Evolutionary conservation across 805 yeast species (phyloP).

Genomic region (Myxozyma neotropica): DNA sequence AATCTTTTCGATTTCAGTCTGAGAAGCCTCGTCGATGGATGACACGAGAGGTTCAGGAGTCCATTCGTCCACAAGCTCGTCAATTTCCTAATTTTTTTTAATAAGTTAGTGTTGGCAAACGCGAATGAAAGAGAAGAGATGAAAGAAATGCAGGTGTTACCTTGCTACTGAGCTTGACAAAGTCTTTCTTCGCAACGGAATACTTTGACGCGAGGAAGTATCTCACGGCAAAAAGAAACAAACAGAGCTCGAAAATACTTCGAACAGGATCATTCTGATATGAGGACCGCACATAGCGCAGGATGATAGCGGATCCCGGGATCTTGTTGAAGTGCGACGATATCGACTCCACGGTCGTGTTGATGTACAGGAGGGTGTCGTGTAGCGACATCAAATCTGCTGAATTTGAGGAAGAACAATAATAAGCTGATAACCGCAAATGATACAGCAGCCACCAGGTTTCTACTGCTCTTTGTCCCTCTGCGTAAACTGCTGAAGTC

Average conservation of each 20-base stretch:
- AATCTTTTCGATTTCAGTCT: slow-evolving; percentile 63
- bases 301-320: slow-evolving; percentile 47
- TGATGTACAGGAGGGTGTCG: slow-evolving; percentile 30
- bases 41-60: slow-evolving; percentile 80
- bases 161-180: slow-evolving; percentile 49
- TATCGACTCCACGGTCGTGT: slow-evolving; percentile 29
- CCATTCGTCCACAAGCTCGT: slow-evolving; percentile 88
- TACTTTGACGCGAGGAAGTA: slow-evolving; percentile 80
- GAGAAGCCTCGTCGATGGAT: slow-evolving; percentile 51
- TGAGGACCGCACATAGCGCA: slow-evolving; percentile 75
- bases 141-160: not conserved
- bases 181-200: slow-evolving; percentile 71
- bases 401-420: too few species aligned
- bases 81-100: slow-evolving; percentile 57
- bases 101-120: too few species aligned
- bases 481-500: too few species aligned
- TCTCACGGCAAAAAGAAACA: slow-evolving; percentile 78
- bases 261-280: slow-evolving; percentile 93
- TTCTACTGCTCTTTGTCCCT: too few species aligned
- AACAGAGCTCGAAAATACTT: slow-evolving; percentile 75
- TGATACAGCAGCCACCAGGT: too few species aligned
- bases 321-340: slow-evolving; percentile 34
- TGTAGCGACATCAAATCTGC: slow-evolving; percentile 29
- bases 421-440: too few species aligned
- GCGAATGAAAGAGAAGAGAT: too few species aligned